Conservation (phyloP, 2,329 filamentous ascomycete species). For the Alternaria panax region DNA sequence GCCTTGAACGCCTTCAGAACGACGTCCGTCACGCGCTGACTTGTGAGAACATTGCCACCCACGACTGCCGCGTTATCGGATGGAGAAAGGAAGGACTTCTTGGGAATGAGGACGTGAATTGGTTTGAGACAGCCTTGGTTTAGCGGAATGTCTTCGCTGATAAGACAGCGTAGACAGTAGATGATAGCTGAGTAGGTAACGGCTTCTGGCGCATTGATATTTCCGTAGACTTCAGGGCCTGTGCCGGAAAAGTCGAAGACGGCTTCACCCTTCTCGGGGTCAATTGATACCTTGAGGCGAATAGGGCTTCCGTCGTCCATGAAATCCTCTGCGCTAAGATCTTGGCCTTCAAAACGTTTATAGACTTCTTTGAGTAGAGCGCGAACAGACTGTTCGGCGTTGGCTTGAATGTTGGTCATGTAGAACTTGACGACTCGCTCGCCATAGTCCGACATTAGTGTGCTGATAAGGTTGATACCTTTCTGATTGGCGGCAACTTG, state of each 20-base stretch:
- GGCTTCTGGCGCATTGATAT: constrained; percentile 81
- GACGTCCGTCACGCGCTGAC: constrained; percentile 81
- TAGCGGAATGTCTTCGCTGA: constrained; percentile 81
- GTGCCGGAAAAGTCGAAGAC: constrained; percentile 82
- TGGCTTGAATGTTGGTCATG: constrained; percentile 82
- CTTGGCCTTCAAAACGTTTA: constrained; percentile 70
- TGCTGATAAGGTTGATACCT: constrained; percentile 78
- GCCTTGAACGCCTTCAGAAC: constrained; percentile 81
- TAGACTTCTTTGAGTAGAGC: constrained; percentile 76
- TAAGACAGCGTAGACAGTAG: constrained; percentile 82
- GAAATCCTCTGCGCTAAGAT: constrained; percentile 78
- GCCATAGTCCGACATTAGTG: constrained; percentile 78
- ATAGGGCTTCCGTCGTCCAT: constrained; percentile 90
- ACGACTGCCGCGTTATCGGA: constrained; percentile 81
- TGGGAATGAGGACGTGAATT: constrained; percentile 76
- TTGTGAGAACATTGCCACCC: constrained; percentile 80
- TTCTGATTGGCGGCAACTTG: constrained; percentile 88
- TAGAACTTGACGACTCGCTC: constrained; percentile 81
- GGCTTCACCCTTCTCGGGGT: constrained; percentile 75
- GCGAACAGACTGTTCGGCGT: constrained; percentile 78
- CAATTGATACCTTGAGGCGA: constrained; percentile 75
- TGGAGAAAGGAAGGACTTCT: constrained; percentile 75
- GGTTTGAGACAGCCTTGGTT: constrained; percentile 86
- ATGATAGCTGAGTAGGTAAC: constrained; percentile 86
- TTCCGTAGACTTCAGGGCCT: constrained; percentile 79